phyloP scores from a whole-genome alignment of 2,329 filamentous ascomycete species.

The Pseudohalonectria lignicola region DNA sequence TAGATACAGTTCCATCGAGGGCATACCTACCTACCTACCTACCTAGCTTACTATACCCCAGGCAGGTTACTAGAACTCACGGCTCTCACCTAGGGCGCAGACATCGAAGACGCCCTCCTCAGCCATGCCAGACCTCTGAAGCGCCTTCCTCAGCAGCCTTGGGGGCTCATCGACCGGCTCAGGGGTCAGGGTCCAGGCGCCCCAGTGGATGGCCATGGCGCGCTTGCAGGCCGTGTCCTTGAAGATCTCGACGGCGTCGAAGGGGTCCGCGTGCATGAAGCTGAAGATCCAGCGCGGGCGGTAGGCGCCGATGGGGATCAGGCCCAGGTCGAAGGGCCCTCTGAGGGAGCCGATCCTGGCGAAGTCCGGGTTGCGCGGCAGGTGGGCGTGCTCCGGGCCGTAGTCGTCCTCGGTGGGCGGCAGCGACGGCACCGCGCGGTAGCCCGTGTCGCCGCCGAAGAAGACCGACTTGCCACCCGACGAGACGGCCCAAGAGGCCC shows the following conservation, averaged over 20 bases:
- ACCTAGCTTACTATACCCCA: too few relatives aligned
- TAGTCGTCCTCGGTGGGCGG: slow-evolving; percentile 59
- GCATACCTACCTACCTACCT: not conserved
- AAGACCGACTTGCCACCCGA: slow-evolving; percentile 70
- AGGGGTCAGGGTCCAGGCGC: slow-evolving; percentile 74
- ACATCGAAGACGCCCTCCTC: slow-evolving; percentile 71
- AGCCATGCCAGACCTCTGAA: slow-evolving; percentile 53
- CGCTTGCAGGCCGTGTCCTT: slow-evolving; percentile 64
- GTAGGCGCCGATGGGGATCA: slow-evolving; percentile 92
- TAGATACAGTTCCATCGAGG: too few relatives aligned
- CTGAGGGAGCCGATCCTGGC: slow-evolving; percentile 67
- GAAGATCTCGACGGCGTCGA: slow-evolving; percentile 85
- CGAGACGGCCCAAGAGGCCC: slow-evolving; percentile 75
- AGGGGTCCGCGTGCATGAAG: slow-evolving; percentile 75
- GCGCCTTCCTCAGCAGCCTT: slow-evolving; percentile 56
- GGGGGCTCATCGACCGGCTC: slow-evolving; percentile 85
- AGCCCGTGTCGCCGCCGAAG: slow-evolving; percentile 87
- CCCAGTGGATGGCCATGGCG: slow-evolving; percentile 89
- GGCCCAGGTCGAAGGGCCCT: slow-evolving; percentile 80
- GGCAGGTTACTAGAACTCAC: too few relatives aligned
- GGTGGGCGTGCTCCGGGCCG: slow-evolving; percentile 49
- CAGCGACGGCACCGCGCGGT: slow-evolving; percentile 62
- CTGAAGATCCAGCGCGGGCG: slow-evolving; percentile 62
- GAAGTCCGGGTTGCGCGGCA: slow-evolving; percentile 75
- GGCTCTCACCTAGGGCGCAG: slow-evolving; percentile 75